Evolutionary conservation across 2,329 filamentous ascomycete genomes (phyloP), one percentile per base, ranked within the genome.

Genomic region (Aspergillus japonicus): DNA sequence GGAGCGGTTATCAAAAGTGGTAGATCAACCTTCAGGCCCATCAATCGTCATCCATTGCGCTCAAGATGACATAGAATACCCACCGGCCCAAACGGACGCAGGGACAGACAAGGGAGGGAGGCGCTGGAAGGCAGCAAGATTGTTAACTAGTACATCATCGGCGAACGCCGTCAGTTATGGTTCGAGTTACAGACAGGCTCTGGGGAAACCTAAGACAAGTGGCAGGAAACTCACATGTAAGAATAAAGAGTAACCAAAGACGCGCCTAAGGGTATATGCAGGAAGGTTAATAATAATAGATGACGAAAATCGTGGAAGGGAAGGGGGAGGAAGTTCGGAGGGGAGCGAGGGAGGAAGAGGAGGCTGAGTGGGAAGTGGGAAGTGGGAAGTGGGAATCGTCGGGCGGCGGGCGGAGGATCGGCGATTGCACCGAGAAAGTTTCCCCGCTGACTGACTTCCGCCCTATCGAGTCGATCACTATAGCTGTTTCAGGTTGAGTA

Each of bases 111-210:
- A 44, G 16, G 56, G 60, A 60, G 50, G 58, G 60, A 62, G 50
- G 58, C 58, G 52, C 49, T 60, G 33, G 64, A 71, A 73, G 71
- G 71, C 71, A 73, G 69, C 71, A 73, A 58, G 64, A 72, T 73
- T 73, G 58, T 59, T 60, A 49, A 47, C 29, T 39, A 52, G 58
- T 35, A 35, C 33, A 16, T 35, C 33, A 61, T 47, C 5, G 53
- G 26, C 24, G 11, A 33, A 42, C 16, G 39, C 39, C 16, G 16
- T 42, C 39, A 16, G 39, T 42, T 16, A n/a, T 16, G 16, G 14
- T 44, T 16, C 16, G 39, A 44, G 12, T 44, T 16, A 44, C 16
- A 44, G 8, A 19, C 16, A 19, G 39, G 6, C 16, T 44, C 12
- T 44, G 39, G 16, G 14, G 39, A 16, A 8, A n/a, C 19, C 16